Evolutionary conservation across 805 yeast species (phyloP), one percentile per base, ranked within the genome.

Genomic region (Lipomyces yamanashiensis): DNA sequence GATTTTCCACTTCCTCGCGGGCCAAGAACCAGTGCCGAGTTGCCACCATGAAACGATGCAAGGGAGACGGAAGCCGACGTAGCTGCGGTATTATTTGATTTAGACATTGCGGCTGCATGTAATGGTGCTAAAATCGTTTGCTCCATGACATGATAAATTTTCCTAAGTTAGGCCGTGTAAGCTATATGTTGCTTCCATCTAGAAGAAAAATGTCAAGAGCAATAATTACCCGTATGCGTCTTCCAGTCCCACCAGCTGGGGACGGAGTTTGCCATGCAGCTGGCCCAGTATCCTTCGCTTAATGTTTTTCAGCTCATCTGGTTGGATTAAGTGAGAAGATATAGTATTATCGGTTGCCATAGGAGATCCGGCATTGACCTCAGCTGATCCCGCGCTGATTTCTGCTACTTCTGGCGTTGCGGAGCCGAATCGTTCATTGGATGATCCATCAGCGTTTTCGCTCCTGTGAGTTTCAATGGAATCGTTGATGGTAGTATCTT

Each of bases 1-100:
- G 92, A 80, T 73, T 93, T 93, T 0, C 96, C 98, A 5, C 86
- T 79, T 1, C 88, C 85, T 49, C 92, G 77, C 0, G 97, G 90
- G 0, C 98, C 98, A 51, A 92, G 80, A 0, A 93, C 63, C 7
- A 93, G 77, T 12, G 87, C 84, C 1, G 98, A 93, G 72, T 90
- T 91, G 7, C 96, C 92, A 66, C 91, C 95, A 48, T 54, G 59
- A 36, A 60, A 54, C 33, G 54, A 28, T 21, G 53, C 40, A 10
- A 54, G 39, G n/a, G 57, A 40, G 12, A 43, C 48, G 15, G 57
- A 40, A 12, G 58, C 43, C 9, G 58, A 17, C n/a, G 58, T 43
- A n/a, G 58, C 10, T 19, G 48, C 49, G 17, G 43, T 21, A 10
- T 17, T 36, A 17, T 43, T 51, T 3, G 52, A 13, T 44, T 23